Evolutionary conservation across 352 stramenopile genomes (phyloP), one percentile per base, ranked within the genome.

Genomic region (Globisporangium spiculum): DNA sequence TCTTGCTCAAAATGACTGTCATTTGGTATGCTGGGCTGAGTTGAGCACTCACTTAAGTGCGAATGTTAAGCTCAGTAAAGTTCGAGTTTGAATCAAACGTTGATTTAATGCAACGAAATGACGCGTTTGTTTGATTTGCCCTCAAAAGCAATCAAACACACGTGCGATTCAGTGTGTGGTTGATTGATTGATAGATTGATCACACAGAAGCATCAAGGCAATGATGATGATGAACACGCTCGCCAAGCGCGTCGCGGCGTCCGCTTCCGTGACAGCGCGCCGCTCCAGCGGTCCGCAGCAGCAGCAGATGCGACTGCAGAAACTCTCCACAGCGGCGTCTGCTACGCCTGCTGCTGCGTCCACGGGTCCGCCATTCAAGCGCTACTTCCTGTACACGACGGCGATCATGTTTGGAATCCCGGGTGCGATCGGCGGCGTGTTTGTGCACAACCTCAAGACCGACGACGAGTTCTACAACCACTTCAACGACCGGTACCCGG

Each of bases 401-500:
- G 84, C 73, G 46, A 75, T 95, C 67, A 91, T 93, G 81, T 72
- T 95, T n/a, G 88, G 88, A 68, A 76, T 95, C 58, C 88, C 88
- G 0, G 70, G 80, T 14, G 80, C 65, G 24, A 73, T 91, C 18
- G 84, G 80, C 36, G 85, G 69, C 26, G 77, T 81, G 56, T 95
- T 95, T 56, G 84, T 95, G 68, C 88, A 95, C 79, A 95, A 95
- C 69, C 73, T 95, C 48, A 80, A 89, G 75, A 80, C 77, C 10
- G 88, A 95, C 72, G 81, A 92, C 67, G 82, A 89, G 63, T 95
- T 95, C 70, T 92, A 92, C 75, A 83, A 75, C 70, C 83, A 95
- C 65, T 95, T 95, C 63, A 90, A 88, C 54, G 81, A 88, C 66
- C 84, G 88, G 14, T 95, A 93, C 75, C 88, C 88, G 16, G 84